phyloP scores from a whole-genome alignment of 2,329 filamentous ascomycete genomes.

The Orbilia javanica region DNA sequence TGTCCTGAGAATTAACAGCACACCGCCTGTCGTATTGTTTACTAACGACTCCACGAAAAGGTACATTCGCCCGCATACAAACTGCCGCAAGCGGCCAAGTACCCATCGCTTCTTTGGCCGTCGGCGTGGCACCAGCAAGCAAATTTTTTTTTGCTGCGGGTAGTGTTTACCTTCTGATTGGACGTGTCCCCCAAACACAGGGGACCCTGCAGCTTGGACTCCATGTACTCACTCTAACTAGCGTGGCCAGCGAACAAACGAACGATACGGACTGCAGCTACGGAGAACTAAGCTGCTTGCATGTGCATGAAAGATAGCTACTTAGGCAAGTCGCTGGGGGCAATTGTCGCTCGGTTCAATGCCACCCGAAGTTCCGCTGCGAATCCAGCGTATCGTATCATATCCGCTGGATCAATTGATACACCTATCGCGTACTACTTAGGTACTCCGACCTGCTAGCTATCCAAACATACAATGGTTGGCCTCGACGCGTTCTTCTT shows the following conservation, averaged over 20 bases:
- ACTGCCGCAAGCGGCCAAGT: not conserved
- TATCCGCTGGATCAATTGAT: not conserved
- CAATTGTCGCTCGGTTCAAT: constrained; percentile 17
- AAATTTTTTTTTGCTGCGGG: constrained; percentile 42
- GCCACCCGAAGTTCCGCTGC: constrained; percentile 38
- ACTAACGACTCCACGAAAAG: not conserved
- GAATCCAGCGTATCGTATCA: not conserved
- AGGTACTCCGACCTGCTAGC: too few relatives aligned
- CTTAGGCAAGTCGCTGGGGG: not conserved
- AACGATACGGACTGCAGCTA: constrained; percentile 23
- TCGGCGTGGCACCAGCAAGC: constrained; percentile 44
- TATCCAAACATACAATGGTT: constrained; percentile 5
- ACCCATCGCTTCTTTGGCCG: constrained; percentile 19
- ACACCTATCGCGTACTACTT: not conserved
- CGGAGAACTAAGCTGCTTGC: not conserved
- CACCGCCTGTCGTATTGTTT: not conserved
- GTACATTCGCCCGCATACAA: not conserved
- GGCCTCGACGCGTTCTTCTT: constrained; percentile 16
- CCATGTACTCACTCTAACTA: not conserved
- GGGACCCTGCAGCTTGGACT: constrained; percentile 39
- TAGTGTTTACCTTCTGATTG: constrained; percentile 53
- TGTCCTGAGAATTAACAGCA: not conserved
- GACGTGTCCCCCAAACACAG: constrained; percentile 52
- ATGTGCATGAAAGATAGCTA: constrained; percentile 13
- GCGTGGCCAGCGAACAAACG: constrained; percentile 18